Base-by-base conservation (phyloP, 306 rosid species). In the Arachis stenosperma region DNA sequence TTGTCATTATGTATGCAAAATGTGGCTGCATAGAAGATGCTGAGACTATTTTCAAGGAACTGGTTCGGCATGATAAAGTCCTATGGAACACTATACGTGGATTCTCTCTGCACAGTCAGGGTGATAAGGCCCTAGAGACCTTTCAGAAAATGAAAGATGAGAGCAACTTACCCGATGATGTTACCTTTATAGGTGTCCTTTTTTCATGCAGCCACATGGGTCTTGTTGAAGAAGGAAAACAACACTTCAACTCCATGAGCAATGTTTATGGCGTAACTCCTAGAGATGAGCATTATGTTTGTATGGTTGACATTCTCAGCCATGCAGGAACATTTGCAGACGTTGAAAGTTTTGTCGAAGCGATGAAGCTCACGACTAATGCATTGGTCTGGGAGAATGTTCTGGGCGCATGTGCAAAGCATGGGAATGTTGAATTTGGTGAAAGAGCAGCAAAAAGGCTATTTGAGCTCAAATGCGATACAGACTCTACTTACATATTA, bases 11-110 rank as follows among this genome's bases (percentile, higher is more conserved):
- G 76, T 75, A 81, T 81, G 84, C 84, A 75, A 81, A 81, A 65
- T 81, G 78, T 50, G 84, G 81, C 56, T 65, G 65, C 65, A 75
- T 81, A 48, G 78, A 81, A 81, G 84, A 81, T 70, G 84, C 84
- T 40, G 84, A 75, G 70, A 47, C 68, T 29, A 70, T 81, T 56
- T 81, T 81, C 59, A 53, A 64, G 70, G 74, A 60, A 40, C 50
- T 75, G 70, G 66, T 64, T 75, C 17, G 55, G 50, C 73, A 66
- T 36, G 84, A 81, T 70, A 67, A 33, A 30, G 70, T 70, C 44
- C 64, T 72, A 36, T 75, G 84, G 84, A 81, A 81, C 55, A 75
- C 81, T 40, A 81, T 81, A 70, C 64, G 81, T 51, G 84, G 81
- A 13, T 81, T 75, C 50, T 75, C 84, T 36, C 69, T 50, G 4